A percentile compares a stretch with the other conserved stretches of the same genome.
Evolutionary conservation across 129 eudicot species (phyloP).

Genomic region (Flaveria trinervia): DNA sequence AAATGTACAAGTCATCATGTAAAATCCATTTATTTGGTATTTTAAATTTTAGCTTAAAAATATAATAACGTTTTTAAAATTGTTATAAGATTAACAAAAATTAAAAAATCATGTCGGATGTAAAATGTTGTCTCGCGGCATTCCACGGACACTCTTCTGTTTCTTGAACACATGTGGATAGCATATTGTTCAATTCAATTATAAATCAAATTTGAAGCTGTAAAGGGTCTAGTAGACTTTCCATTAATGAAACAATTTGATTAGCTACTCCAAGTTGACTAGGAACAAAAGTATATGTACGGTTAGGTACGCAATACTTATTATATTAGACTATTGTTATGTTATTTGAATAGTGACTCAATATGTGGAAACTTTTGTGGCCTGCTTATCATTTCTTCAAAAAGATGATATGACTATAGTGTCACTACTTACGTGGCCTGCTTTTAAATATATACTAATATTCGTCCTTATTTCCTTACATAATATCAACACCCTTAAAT

Average conservation of each 20-base stretch:
- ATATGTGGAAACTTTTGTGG: not conserved
- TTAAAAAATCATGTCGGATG: too few species aligned
- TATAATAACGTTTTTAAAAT: too few species aligned
- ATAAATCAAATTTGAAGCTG: too few species aligned
- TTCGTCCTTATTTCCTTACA: not conserved
- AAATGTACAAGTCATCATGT: too few species aligned
- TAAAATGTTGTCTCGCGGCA: too few species aligned
- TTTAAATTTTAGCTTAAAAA: too few species aligned
- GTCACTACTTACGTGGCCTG: not conserved
- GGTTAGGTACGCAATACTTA: conserved; percentile 1
- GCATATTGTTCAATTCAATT: not conserved
- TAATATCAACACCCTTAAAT: not conserved
- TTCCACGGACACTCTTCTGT: too few species aligned
- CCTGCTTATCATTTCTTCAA: not conserved
- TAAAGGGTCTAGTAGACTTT: not conserved
- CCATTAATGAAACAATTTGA: not conserved
- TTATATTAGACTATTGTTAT: not conserved
- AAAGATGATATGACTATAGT: not conserved
- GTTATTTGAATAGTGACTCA: not conserved
- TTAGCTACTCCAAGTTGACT: not conserved
- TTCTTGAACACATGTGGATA: not conserved
- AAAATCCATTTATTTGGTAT: too few species aligned
- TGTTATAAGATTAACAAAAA: too few species aligned
- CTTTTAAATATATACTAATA: too few species aligned
- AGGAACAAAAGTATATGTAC: not conserved